Evolutionary conservation across 805 yeast genomes (phyloP).

Genomic region (Zygosaccharomyces kombuchaensis): DNA sequence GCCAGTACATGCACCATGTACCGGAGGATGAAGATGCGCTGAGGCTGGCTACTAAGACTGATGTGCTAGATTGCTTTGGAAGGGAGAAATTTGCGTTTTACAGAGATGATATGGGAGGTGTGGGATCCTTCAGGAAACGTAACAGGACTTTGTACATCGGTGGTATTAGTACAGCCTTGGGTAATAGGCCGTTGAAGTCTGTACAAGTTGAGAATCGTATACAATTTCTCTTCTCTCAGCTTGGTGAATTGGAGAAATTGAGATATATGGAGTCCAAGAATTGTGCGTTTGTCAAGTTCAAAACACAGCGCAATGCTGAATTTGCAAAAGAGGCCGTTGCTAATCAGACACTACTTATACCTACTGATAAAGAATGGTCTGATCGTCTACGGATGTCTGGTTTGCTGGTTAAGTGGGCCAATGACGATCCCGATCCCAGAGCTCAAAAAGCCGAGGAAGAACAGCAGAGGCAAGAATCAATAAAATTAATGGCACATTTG

Average conservation of each 20-base stretch:
- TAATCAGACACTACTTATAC: slow-evolving; percentile 59
- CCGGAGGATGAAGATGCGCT: slow-evolving; percentile 59
- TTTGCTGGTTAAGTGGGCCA: slow-evolving; percentile 72
- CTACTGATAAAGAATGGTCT: slow-evolving; percentile 46
- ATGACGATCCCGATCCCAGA: slow-evolving; percentile 75
- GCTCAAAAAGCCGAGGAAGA: slow-evolving; percentile 29
- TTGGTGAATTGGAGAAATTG: slow-evolving; percentile 71
- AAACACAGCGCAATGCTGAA: slow-evolving; percentile 71
- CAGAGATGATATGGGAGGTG: slow-evolving; percentile 91
- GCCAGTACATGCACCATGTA: slow-evolving; percentile 72
- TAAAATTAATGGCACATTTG: slow-evolving; percentile 27
- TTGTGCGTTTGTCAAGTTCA: slow-evolving; percentile 75
- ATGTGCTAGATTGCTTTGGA: slow-evolving; percentile 78
- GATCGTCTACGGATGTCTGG: slow-evolving; percentile 44
- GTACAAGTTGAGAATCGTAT: slow-evolving; percentile 39
- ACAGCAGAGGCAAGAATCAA: slow-evolving; percentile 24
- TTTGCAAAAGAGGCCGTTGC: slow-evolving; percentile 96
- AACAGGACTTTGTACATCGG: slow-evolving; percentile 79
- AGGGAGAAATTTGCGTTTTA: slow-evolving; percentile 78
- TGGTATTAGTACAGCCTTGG: slow-evolving; percentile 41
- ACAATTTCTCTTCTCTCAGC: slow-evolving; percentile 49
- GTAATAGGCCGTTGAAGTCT: slow-evolving; percentile 39
- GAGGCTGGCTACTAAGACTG: slow-evolving; percentile 44
- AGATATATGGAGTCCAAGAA: slow-evolving; percentile 56
- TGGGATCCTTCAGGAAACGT: slow-evolving; percentile 69